Percentiles rank a stretch among this genome's conserved stretches.
phyloP scores from a whole-genome alignment of 768 basidiomycete genomes.

The Phanerodontia chrysosporium region DNA sequence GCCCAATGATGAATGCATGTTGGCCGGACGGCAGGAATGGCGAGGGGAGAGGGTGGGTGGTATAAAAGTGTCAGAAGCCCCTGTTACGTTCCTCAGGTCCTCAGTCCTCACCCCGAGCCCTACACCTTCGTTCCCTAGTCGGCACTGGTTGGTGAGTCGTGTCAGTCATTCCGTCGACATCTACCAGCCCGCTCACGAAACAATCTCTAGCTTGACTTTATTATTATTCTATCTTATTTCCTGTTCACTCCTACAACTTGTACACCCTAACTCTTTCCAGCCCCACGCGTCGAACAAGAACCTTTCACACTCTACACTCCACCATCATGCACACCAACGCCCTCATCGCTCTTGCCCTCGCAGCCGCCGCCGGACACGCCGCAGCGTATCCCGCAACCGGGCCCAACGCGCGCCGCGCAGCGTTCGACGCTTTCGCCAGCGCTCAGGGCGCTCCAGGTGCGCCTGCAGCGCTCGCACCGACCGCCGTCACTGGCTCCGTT shows the following conservation, averaged over 20 bases:
- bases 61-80: background rate
- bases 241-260: constrained; percentile 8
- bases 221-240: background rate
- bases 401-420: background rate
- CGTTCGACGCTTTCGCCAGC: background rate
- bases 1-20: no score
- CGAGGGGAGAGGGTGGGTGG: background rate
- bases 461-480: background rate
- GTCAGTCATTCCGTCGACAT: no score
- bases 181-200: no score
- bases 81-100: background rate
- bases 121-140: constrained; percentile 3
- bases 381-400: background rate
- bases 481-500: background rate
- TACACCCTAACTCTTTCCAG: no score
- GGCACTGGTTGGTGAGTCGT: constrained; percentile 13
- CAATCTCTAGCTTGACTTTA: constrained; percentile 11
- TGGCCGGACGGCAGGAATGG: background rate
- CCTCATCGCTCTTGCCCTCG: constrained; percentile 8
- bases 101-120: constrained; percentile 9
- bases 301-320: no score
- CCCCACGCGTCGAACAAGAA: no score
- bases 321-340: constrained; percentile 7
- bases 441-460: background rate
- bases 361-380: constrained; percentile 1